These are phyloP conservation scores for Sporothrix phasma DNA, from an alignment of 2,329 filamentous ascomycete species.

Conservation along the genomic window DNA sequence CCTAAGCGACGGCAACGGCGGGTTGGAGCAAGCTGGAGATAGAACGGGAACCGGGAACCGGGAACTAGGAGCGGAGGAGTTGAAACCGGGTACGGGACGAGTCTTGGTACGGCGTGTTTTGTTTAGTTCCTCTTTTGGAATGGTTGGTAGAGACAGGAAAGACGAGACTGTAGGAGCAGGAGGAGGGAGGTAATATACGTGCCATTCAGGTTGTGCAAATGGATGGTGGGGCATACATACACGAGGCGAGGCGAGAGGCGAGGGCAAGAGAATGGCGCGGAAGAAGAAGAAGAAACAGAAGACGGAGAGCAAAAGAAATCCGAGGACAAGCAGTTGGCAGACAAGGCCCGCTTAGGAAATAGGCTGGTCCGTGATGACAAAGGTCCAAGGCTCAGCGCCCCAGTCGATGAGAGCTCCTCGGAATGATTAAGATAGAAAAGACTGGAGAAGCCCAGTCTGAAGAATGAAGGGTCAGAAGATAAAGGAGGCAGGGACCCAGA, in stretches of 20 bases:
- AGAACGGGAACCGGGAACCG: neutral
- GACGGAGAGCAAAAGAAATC: no score
- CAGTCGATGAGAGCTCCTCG: neutral
- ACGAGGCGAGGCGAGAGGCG: neutral
- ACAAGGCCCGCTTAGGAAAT: neutral
- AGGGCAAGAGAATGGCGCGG: neutral
- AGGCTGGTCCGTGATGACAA: neutral
- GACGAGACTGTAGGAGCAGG: neutral
- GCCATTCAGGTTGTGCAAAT: no score
- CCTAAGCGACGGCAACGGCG: neutral
- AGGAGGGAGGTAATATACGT: neutral
- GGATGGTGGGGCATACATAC: neutral
- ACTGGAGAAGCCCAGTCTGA: neutral
- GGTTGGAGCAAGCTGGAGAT: neutral
- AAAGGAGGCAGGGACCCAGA: no score
- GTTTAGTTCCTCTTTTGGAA: neutral
- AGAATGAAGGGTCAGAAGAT: no score
- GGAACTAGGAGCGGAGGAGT: neutral
- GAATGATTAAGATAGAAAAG: neutral
- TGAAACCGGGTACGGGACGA: neutral
- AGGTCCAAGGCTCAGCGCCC: neutral
- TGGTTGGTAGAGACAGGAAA: neutral
- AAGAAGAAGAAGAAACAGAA: neutral
- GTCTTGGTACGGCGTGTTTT: neutral
- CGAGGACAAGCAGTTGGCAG: no score